phyloP scores from a whole-genome alignment of 2,329 filamentous ascomycete genomes.

The Boeremia lycopersici region DNA sequence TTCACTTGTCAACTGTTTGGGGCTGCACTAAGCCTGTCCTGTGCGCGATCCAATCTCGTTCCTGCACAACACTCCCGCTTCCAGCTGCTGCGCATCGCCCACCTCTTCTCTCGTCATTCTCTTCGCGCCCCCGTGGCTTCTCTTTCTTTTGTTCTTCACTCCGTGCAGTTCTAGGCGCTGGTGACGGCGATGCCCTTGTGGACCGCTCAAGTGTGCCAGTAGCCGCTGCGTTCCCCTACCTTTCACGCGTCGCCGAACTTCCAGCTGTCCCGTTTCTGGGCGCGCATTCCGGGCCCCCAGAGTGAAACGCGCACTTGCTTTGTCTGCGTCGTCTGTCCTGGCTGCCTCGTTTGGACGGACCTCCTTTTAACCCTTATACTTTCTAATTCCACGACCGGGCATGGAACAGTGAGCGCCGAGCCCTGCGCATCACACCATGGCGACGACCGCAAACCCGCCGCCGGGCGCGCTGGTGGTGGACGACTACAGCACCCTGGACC shows the following conservation, averaged over 20 bases:
- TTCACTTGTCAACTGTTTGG: constrained; percentile 26
- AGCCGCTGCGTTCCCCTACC: constrained; percentile 12
- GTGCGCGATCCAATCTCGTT: constrained; percentile 19
- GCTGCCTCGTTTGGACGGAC: not conserved
- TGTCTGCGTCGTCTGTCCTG: not conserved
- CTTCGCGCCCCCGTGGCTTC: constrained; percentile 16
- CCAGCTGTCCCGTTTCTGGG: constrained; percentile 2
- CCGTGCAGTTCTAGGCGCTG: constrained; percentile 6
- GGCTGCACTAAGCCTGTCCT: not conserved
- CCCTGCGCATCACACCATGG: constrained; percentile 43
- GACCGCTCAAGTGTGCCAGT: constrained; percentile 8
- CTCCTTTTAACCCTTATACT: constrained; percentile 7
- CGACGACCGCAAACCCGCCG: constrained; percentile 50
- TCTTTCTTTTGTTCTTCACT: constrained; percentile 14
- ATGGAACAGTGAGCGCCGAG: constrained; percentile 37
- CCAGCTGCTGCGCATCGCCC: constrained; percentile 3
- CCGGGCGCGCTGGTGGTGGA: constrained; percentile 50
- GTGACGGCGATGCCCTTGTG: constrained; percentile 12
- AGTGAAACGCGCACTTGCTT: constrained; percentile 1
- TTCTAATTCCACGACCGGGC: constrained; percentile 21
- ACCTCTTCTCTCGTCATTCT: constrained; percentile 13
- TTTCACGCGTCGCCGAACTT: constrained; percentile 12
- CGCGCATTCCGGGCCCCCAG: constrained; percentile 4
- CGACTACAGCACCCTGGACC: constrained; percentile 49
- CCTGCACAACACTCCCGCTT: constrained; percentile 11